These are phyloP conservation scores for Bipolaris zeicola DNA, from an alignment of 2,329 filamentous ascomycete genomes.

Conservation along the genomic window DNA sequence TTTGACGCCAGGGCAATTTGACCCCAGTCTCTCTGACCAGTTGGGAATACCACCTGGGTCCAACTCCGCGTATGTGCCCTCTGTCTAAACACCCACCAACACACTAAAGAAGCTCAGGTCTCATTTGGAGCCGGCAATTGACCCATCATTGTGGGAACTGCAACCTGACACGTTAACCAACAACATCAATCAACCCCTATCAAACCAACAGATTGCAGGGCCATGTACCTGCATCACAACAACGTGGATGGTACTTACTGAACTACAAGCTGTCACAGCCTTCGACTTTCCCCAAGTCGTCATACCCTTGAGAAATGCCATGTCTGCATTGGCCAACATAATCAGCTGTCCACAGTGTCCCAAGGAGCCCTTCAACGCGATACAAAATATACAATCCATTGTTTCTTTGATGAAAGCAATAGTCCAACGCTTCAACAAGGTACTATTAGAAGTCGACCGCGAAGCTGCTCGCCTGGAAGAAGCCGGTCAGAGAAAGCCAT, in stretches of 20 bases:
- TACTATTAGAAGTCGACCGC: slow-evolving; percentile 49
- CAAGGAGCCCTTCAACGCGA: slow-evolving; percentile 47
- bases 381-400: slow-evolving; percentile 54
- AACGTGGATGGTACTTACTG: slow-evolving; percentile 53
- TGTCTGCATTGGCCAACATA: slow-evolving; percentile 47
- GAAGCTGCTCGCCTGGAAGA: slow-evolving; percentile 45
- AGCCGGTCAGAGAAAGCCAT: slow-evolving; percentile 47
- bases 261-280: slow-evolving; percentile 47
- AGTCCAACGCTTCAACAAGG: slow-evolving; percentile 50
- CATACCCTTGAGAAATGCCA: slow-evolving; percentile 50
- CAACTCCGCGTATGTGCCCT: slow-evolving; percentile 21
- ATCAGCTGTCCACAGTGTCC: slow-evolving; percentile 53
- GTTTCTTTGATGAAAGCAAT: slow-evolving; percentile 51
- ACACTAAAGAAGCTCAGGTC: slow-evolving; percentile 15
- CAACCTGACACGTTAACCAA: neutral
- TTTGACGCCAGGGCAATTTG: slow-evolving; percentile 12
- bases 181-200: slow-evolving; percentile 2
- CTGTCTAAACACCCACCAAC: neutral
- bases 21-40: slow-evolving; percentile 9
- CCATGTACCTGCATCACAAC: slow-evolving; percentile 54
- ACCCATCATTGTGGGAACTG: slow-evolving; percentile 37
- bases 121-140: slow-evolving; percentile 21
- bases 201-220: slow-evolving; percentile 13
- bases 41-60: slow-evolving; percentile 7
- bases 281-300: slow-evolving; percentile 53